Conservation (phyloP, 805 yeast genomes). For the Yamadazyma insecticola region DNA sequence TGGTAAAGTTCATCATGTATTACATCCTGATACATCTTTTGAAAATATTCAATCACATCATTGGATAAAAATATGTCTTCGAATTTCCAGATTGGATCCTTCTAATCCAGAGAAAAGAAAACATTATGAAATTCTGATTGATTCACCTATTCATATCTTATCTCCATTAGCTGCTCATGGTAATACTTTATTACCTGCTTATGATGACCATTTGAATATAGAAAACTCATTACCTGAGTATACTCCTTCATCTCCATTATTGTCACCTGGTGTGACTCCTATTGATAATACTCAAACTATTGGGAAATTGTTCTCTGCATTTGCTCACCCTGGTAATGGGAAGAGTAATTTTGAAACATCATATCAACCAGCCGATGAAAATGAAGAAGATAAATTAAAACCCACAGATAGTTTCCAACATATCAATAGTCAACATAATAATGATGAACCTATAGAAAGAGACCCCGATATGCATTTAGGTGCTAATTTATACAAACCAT, state of each 20-base stretch:
- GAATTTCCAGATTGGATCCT: constrained; percentile 68
- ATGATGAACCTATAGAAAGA: constrained; percentile 31
- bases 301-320: constrained; percentile 10
- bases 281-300: constrained; percentile 27
- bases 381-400: constrained; percentile 1
- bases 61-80: constrained; percentile 87
- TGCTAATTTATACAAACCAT: constrained; percentile 53
- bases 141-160: constrained; percentile 85
- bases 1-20: constrained; percentile 39
- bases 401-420: constrained; percentile 20
- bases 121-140: constrained; percentile 92
- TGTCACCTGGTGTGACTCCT: constrained; percentile 52
- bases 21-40: constrained; percentile 85
- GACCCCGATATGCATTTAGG: constrained; percentile 38
- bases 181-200: constrained; percentile 72
- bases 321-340: constrained; percentile 6
- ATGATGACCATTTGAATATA: constrained; percentile 31
- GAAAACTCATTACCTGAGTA: constrained; percentile 18
- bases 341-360: neutral
- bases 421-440: constrained; percentile 18
- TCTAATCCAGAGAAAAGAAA: constrained; percentile 58
- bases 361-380: neutral
- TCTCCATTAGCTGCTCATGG: constrained; percentile 77
- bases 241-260: constrained; percentile 38
- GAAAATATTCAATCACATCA: constrained; percentile 83